Percentiles rank a stretch among this genome's conserved stretches.
Evolutionary conservation across 345 rosid genomes (phyloP).

Genomic region (Aquilaria sinensis): DNA sequence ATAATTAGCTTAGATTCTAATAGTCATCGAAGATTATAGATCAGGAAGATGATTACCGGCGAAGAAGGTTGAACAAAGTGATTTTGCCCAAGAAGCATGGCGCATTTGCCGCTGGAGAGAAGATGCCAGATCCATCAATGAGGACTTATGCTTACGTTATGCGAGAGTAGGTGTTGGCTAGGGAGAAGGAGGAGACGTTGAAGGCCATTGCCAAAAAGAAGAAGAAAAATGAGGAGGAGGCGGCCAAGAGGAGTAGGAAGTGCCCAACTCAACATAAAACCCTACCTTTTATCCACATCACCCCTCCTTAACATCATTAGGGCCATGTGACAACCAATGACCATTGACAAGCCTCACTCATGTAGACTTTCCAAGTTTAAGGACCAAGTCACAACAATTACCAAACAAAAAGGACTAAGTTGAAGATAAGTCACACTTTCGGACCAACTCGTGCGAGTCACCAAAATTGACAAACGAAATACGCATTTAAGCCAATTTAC

Average conservation of each 20-base stretch:
- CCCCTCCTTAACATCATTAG: too few species aligned
- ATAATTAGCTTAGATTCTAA: slow-evolving; percentile 38
- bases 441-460: too few species aligned
- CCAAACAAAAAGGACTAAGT: too few species aligned
- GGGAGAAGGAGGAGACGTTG: slow-evolving; percentile 51
- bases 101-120: slow-evolving; percentile 84
- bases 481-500: too few species aligned
- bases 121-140: slow-evolving; percentile 77
- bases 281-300: too few species aligned
- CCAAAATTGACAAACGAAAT: too few species aligned
- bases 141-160: slow-evolving; percentile 79
- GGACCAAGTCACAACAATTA: too few species aligned
- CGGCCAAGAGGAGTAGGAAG: background rate
- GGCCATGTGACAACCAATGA: too few species aligned
- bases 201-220: slow-evolving; percentile 58
- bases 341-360: too few species aligned
- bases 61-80: slow-evolving; percentile 71
- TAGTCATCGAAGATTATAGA: slow-evolving; percentile 70
- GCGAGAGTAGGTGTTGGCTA: slow-evolving; percentile 71
- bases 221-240: slow-evolving; percentile 76
- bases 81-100: slow-evolving; percentile 90
- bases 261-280: too few species aligned
- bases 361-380: too few species aligned
- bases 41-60: slow-evolving; percentile 86
- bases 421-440: too few species aligned